These are phyloP conservation scores for Podospora australis DNA, from an alignment of 495 filamentous ascomycete species.

Conservation along the genomic window DNA sequence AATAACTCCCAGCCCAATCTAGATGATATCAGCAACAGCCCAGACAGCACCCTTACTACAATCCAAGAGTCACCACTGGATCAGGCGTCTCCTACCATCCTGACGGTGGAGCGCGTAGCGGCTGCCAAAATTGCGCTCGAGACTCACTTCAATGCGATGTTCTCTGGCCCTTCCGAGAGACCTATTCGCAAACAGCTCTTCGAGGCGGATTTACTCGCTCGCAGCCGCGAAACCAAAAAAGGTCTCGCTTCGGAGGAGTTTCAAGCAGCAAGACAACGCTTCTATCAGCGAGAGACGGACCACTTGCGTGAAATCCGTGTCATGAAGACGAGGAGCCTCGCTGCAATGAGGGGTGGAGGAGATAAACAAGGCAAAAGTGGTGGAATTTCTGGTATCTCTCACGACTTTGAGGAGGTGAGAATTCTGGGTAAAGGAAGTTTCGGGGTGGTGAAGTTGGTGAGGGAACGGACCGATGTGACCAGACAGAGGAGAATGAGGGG, in stretches of 20 bases:
- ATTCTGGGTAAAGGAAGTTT: constrained; percentile 95
- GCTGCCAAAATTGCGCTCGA: constrained; percentile 85
- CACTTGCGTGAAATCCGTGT: constrained; percentile 68
- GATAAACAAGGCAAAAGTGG: constrained; percentile 13
- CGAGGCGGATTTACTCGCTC: constrained; percentile 52
- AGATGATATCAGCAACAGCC: constrained; percentile 15
- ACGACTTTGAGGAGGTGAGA: constrained; percentile 72
- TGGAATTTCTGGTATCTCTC: no score
- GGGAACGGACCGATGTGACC: no score
- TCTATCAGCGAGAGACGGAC: constrained; percentile 60
- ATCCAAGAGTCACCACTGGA: constrained; percentile 36
- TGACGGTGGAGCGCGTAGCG: constrained; percentile 69
- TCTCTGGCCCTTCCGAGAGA: constrained; percentile 42
- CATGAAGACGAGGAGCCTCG: constrained; percentile 55
- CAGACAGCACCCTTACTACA: constrained; percentile 31
- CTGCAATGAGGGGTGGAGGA: constrained; percentile 25
- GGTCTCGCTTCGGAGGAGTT: constrained; percentile 52
- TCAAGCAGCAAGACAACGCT: constrained; percentile 47
- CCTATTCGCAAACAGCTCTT: constrained; percentile 60
- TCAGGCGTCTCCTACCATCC: constrained; percentile 51
- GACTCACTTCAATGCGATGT: constrained; percentile 64
- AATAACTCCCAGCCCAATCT: background rate
- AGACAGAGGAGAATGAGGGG: constrained; percentile 49
- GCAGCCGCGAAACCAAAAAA: constrained; percentile 17
- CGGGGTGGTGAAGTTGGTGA: constrained; percentile 80